Conservation (phyloP, 2,329 filamentous ascomycete species). For the Penicillium hordei region DNA sequence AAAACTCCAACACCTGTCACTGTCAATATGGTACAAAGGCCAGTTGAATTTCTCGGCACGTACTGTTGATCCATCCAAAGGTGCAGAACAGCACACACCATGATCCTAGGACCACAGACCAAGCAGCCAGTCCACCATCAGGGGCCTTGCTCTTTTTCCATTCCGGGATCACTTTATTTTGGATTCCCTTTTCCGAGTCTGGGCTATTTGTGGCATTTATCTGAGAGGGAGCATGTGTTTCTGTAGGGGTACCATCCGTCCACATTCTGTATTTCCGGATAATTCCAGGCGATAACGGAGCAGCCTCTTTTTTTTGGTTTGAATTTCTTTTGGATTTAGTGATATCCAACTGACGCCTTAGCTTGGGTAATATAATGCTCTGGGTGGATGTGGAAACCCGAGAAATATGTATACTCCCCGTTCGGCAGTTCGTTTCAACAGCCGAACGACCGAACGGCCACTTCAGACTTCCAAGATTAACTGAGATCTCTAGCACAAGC, state of each 20-base stretch:
- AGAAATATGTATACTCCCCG: neutral
- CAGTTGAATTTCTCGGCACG: conserved; percentile 1
- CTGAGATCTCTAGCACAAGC: no score
- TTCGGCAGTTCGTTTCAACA: neutral
- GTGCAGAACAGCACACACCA: conserved; percentile 47
- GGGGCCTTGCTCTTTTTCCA: conserved; percentile 2
- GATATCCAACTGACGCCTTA: neutral
- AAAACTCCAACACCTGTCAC: conserved; percentile 53
- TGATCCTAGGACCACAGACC: conserved; percentile 54
- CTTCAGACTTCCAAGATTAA: no score
- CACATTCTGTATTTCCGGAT: no score
- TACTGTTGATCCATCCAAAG: conserved; percentile 50
- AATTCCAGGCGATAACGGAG: no score
- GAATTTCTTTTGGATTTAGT: neutral
- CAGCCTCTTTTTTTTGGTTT: neutral
- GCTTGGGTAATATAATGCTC: neutral
- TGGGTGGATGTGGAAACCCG: neutral
- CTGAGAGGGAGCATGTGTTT: no score
- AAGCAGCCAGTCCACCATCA: conserved; percentile 43
- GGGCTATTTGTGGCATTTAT: no score
- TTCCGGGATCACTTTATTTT: no score
- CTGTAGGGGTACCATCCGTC: no score
- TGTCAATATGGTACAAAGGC: neutral
- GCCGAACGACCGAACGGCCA: neutral
- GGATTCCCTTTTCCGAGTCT: no score